These are phyloP conservation scores for Pichia insulana DNA, from an alignment of 805 yeast species.

Conservation along the genomic window DNA sequence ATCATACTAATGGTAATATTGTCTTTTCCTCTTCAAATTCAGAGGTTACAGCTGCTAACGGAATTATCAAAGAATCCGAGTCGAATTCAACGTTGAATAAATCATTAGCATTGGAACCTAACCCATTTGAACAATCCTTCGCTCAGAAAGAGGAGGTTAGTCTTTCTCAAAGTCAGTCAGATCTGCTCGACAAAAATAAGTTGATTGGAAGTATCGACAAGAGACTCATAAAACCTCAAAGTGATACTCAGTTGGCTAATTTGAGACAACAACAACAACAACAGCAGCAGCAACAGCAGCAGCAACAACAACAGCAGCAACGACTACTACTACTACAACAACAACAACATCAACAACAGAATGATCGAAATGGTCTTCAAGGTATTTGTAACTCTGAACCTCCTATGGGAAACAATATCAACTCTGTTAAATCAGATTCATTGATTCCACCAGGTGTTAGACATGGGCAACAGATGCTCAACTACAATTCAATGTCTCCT, in stretches of 20 bases:
- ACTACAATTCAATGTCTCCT: slow-evolving; percentile 27
- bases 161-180: background rate
- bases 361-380: slow-evolving; percentile 21
- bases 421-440: background rate
- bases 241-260: slow-evolving; percentile 8
- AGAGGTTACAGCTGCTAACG: too few relatives aligned
- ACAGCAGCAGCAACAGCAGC: slow-evolving; percentile 3
- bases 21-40: too few relatives aligned
- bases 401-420: background rate
- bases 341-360: too few relatives aligned
- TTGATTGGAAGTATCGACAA: background rate
- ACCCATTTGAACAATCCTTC: slow-evolving; percentile 91
- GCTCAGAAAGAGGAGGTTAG: slow-evolving; percentile 28
- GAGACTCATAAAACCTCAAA: slow-evolving; percentile 5
- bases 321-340: too few relatives aligned
- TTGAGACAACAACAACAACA: background rate
- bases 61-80: background rate
- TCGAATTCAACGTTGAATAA: slow-evolving; percentile 8
- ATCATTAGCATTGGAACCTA: slow-evolving; percentile 58
- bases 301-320: slow-evolving; percentile 10
- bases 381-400: too few relatives aligned
- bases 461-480: background rate
- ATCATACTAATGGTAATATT: too few relatives aligned
- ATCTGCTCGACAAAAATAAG: background rate
- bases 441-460: background rate